Conservation (phyloP, 768 basidiomycete species). For the Rossbeevera mucosa region DNA sequence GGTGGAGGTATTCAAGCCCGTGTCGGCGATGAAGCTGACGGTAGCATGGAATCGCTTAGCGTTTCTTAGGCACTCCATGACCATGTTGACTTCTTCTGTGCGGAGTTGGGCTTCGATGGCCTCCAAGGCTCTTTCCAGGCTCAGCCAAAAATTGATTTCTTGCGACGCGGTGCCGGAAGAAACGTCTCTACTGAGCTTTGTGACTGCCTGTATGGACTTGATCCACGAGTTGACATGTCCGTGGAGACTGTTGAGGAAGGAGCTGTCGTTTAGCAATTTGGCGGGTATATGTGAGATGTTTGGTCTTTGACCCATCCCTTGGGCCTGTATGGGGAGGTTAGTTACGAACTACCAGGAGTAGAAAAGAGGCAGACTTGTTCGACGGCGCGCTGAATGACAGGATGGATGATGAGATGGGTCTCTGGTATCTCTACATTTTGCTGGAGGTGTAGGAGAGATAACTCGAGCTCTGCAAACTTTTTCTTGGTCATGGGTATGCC, state of each 20-base stretch:
- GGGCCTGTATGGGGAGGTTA: constrained; percentile 31
- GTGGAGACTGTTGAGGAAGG: constrained; percentile 91
- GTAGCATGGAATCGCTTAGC: constrained; percentile 97
- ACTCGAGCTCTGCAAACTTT: constrained; percentile 96
- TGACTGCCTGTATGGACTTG: constrained; percentile 94
- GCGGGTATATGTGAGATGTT: constrained; percentile 72
- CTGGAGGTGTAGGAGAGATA: constrained; percentile 90
- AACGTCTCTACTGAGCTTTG: constrained; percentile 92
- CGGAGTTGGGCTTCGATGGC: constrained; percentile 88
- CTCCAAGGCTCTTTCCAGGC: constrained; percentile 89
- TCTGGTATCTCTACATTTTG: constrained; percentile 99
- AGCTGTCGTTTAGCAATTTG: constrained; percentile 76
- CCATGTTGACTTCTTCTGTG: constrained; percentile 89
- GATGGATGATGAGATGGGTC: constrained; percentile 89
- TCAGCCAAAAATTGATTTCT: constrained; percentile 99
- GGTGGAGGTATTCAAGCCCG: constrained; percentile 90
- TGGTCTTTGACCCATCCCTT: constrained; percentile 53
- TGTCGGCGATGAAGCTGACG: constrained; percentile 96
- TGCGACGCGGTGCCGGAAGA: constrained; percentile 93
- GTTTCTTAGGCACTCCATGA: constrained; percentile 90
- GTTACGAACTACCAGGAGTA: constrained; percentile 28
- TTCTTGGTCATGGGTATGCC: constrained; percentile 98
- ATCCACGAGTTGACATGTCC: constrained; percentile 96
- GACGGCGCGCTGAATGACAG: constrained; percentile 81
- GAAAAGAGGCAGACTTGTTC: constrained; percentile 47